phyloP scores from a whole-genome alignment of 768 basidiomycete genomes.

The Leccinum disarticulatum region DNA sequence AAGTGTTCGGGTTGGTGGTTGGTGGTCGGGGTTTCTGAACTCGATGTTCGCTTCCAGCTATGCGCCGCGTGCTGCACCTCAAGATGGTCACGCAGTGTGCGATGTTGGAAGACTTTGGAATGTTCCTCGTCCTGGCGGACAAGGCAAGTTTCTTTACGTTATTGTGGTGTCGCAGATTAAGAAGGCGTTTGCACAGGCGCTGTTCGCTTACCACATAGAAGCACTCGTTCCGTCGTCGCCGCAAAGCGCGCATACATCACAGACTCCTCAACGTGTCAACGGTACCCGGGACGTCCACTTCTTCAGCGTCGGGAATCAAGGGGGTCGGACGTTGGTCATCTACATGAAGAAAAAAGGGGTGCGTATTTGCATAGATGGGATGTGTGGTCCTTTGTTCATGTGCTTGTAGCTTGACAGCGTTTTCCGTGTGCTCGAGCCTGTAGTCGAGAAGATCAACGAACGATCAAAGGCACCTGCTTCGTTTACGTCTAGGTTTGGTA shows the following conservation, averaged over 20 bases:
- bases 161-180: background rate
- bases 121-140: conserved; percentile 93
- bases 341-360: conserved; percentile 96
- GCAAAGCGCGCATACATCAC: conserved; percentile 61
- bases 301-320: conserved; percentile 89
- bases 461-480: conserved; percentile 68
- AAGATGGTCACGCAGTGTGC: conserved; percentile 95
- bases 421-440: conserved; percentile 96
- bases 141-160: conserved; percentile 48
- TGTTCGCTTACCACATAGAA: conserved; percentile 95
- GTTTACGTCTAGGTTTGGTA: conserved; percentile 70
- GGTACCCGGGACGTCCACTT: conserved; percentile 92
- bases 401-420: conserved; percentile 71
- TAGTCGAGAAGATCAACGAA: conserved; percentile 86
- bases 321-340: conserved; percentile 85
- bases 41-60: conserved; percentile 46
- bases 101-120: conserved; percentile 94
- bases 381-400: conserved; percentile 8
- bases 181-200: conserved; percentile 44
- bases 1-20: conserved; percentile 10
- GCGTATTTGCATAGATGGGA: conserved; percentile 18
- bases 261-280: conserved; percentile 88
- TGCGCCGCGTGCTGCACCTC: conserved; percentile 90
- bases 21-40: conserved; percentile 4
- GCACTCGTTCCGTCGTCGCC: conserved; percentile 89